Evolutionary conservation across 306 rosid species (phyloP), one percentile per base, ranked within the genome.

Genomic region (Pueraria montana): DNA sequence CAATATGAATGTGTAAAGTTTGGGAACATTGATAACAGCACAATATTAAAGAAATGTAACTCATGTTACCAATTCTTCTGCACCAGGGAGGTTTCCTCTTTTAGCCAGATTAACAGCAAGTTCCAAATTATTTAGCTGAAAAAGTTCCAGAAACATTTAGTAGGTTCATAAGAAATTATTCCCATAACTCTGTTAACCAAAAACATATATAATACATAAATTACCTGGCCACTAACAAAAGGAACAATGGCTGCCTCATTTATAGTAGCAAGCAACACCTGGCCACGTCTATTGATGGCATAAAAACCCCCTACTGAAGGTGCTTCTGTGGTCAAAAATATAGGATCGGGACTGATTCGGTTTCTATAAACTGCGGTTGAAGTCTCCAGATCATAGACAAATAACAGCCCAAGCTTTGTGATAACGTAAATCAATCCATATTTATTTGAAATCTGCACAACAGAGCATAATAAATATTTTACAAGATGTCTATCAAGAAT

Each of bases 281-380:
- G 76, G 86, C 93, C 93, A 48, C 93, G 90, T 81, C 93, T 84
- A 80, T 90, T 90, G 65, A 90, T 30, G 52, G 91, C 93, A 86
- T 83, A 89, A 82, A 89, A 89, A 0, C 95, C 93, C 43, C 95
- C 95, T 11, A 68, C 77, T 3, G 88, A 83, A 20, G 95, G 82
- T 81, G 95, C 95, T 78, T 91, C 95, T 8, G 90, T 1, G 26
- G 95, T 91, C 83, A 91, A 82, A 88, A 91, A 91, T 87, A 91
- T 89, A 42, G 95, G 95, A 86, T 91, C 95, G 34, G 95, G 90
- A 88, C 91, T 89, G 64, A 91, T 91, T 74, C 93, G 84, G 66
- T 89, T 91, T 73, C 95, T 91, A 79, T 91, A 91, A 81, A 91
- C 87, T 11, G 95, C 95, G 10, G 91, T 86, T 17, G 95, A 93